Conservation (phyloP, 768 basidiomycete species). For the Neoboletus magnificus region DNA sequence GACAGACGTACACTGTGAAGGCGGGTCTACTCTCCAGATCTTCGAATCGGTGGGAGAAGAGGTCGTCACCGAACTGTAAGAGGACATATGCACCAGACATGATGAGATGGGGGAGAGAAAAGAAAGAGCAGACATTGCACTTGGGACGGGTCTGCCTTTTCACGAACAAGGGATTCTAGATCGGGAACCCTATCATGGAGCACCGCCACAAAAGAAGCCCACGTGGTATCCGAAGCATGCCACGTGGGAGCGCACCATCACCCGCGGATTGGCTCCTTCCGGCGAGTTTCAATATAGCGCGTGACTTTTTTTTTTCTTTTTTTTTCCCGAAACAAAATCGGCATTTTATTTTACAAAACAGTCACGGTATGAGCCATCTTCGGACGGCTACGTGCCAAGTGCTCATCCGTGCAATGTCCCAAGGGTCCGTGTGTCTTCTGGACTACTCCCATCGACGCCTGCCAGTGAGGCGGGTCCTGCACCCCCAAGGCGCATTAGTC, state of each 20-base stretch:
- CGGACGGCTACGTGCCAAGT: not conserved
- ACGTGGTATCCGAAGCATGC: constrained; percentile 28
- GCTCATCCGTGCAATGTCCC: not conserved
- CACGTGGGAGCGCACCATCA: constrained; percentile 35
- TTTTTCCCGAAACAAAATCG: not conserved
- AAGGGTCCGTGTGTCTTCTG: not conserved
- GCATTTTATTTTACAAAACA: not conserved
- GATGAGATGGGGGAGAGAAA: constrained; percentile 14
- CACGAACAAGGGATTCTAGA: constrained; percentile 41
- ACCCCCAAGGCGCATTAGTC: constrained; percentile 25
- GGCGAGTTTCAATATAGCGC: constrained; percentile 12
- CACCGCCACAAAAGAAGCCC: constrained; percentile 31
- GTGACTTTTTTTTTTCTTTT: not conserved
- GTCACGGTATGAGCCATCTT: not conserved
- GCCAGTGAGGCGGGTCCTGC: not conserved
- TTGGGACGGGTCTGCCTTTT: constrained; percentile 29
- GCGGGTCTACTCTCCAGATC: constrained; percentile 63
- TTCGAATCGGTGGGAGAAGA: constrained; percentile 56
- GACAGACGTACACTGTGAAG: constrained; percentile 58
- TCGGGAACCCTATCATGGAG: constrained; percentile 33
- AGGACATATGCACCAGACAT: constrained; percentile 47
- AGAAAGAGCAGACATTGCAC: not conserved
- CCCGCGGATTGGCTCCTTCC: constrained; percentile 13
- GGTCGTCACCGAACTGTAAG: constrained; percentile 63
- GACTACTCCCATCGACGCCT: not conserved